Base-by-base conservation (phyloP, 169 alveolate species). In the Besnoitia besnoiti region DNA sequence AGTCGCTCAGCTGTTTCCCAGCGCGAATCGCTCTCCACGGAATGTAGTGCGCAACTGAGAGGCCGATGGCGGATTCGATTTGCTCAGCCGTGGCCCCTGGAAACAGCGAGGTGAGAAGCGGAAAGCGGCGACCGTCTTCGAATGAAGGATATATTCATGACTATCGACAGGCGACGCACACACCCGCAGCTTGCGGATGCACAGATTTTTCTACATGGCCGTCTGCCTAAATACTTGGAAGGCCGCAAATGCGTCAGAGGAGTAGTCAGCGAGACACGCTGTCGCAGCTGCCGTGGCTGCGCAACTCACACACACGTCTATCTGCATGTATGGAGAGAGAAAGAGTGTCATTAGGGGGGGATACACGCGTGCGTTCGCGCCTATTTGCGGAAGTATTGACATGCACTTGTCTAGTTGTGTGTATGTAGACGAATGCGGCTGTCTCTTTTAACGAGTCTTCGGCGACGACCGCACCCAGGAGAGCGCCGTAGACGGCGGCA, bases 11-110 rank as follows among this genome's bases (percentile, higher is more conserved):
- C 92, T 96, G 92, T 59, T 96, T 94, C 47, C 98, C 98, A 35
- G 97, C 96, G 47, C 98, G 96, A 73, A 96, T 96, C 73, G 98
- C 98, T 90, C 98, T 94, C 96, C 95, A 97, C 19, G 98, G 98
- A 75, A 96, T 95, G 95, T 96, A 96, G 90, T 97, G 98, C 19
- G 97, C 97, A 35, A 96, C 96, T 27, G 93, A 92, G 97, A 97
- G 94, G 55, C 98, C 98, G 47, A 96, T 95, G 21, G 98, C 98
- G 27, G 95, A 90, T 94, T 96, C 98, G 35, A 97, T 97, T 95
- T 96, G 90, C 33, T 95, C 96, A 0, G 96, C 92, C 35, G 96
- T 91, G 35, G 96, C 95, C 10, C 91, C 90, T 89, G 92, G 24
- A 46, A 0, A 89, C 44, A 39, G 8, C 19, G n/a, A n/a, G n/a